Percentiles rank a stretch among this genome's conserved stretches.
These are phyloP conservation scores for Candida palmyrensis DNA, from an alignment of 805 yeast genomes.

Conservation along the genomic window DNA sequence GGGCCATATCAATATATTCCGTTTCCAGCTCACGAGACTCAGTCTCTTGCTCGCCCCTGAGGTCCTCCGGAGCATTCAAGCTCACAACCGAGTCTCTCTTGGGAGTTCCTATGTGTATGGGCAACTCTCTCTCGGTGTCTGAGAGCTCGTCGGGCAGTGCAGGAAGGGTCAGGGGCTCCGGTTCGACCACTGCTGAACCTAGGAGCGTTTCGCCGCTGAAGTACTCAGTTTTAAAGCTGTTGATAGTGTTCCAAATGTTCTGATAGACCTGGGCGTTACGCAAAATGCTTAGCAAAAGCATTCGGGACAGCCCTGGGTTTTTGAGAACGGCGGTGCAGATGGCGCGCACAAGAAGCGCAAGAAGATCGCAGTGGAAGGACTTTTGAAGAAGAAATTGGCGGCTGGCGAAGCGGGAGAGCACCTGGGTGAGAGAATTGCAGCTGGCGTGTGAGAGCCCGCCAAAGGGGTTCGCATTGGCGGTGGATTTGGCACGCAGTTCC, in stretches of 20 bases:
- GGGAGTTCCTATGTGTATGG: background rate
- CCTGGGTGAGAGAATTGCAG: slow-evolving; percentile 39
- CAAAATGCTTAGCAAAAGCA: slow-evolving; percentile 46
- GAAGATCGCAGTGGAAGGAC: slow-evolving; percentile 45
- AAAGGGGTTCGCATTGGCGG: slow-evolving; percentile 27
- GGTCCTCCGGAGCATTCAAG: background rate
- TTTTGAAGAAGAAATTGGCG: slow-evolving; percentile 30
- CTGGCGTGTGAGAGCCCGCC: slow-evolving; percentile 51
- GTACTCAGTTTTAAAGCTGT: slow-evolving; percentile 19
- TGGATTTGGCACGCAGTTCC: slow-evolving; percentile 16
- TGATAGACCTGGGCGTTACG: slow-evolving; percentile 37
- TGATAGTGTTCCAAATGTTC: slow-evolving; percentile 29
- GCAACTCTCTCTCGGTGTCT: background rate
- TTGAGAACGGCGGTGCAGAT: slow-evolving; percentile 49
- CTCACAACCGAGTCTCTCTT: background rate
- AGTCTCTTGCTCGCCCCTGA: background rate
- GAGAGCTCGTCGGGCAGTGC: slow-evolving; percentile 3
- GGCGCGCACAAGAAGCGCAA: slow-evolving; percentile 56
- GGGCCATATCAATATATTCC: slow-evolving; percentile 25
- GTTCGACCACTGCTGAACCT: background rate
- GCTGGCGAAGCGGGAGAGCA: slow-evolving; percentile 34
- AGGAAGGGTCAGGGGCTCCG: background rate
- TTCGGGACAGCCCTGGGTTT: slow-evolving; percentile 46
- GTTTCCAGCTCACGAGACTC: too few species aligned
- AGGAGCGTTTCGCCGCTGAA: slow-evolving; percentile 15